phyloP scores from a whole-genome alignment of 2,329 filamentous ascomycete genomes.

The Hypoxylon sp. region DNA sequence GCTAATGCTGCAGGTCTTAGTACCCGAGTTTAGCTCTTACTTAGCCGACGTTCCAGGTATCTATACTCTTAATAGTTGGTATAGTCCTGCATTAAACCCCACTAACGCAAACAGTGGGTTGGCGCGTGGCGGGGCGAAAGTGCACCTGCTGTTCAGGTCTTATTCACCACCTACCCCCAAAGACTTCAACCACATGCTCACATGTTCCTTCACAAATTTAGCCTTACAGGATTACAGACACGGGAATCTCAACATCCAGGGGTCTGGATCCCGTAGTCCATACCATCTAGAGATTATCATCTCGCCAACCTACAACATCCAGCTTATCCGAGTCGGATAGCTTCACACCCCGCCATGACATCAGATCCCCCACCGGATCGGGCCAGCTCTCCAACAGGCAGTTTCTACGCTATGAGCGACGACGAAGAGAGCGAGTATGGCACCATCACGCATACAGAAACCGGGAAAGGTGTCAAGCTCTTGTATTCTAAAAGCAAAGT shows the following conservation, averaged over 20 bases:
- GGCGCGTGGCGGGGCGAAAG: slow-evolving; percentile 36
- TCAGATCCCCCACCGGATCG: slow-evolving; percentile 56
- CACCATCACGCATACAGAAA: slow-evolving; percentile 85
- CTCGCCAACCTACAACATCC: slow-evolving; percentile 29
- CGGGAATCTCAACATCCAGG: slow-evolving; percentile 17
- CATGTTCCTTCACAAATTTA: slow-evolving; percentile 30
- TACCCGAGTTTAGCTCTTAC: slow-evolving; percentile 26
- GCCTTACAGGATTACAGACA: slow-evolving; percentile 19
- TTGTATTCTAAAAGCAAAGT: slow-evolving; percentile 99
- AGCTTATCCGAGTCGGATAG: slow-evolving; percentile 36
- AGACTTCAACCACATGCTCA: slow-evolving; percentile 20
- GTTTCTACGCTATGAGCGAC: slow-evolving; percentile 96
- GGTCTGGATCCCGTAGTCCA: slow-evolving; percentile 20
- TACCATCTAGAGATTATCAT: slow-evolving; percentile 27
- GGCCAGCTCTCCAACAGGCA: slow-evolving; percentile 81
- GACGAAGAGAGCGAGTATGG: slow-evolving; percentile 96
- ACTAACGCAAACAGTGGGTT: slow-evolving; percentile 19
- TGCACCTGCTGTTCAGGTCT: slow-evolving; percentile 25
- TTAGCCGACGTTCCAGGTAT: slow-evolving; percentile 31
- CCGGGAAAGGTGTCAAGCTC: slow-evolving; percentile 89
- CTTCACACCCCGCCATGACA: slow-evolving; percentile 54
- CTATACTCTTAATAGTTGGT: slow-evolving; percentile 5
- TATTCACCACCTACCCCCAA: slow-evolving; percentile 31
- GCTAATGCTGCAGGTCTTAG: slow-evolving; percentile 30
- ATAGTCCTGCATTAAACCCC: slow-evolving; percentile 9